Base-by-base conservation (phyloP, 1,284 basidiomycete species). In the Sporisorium scitamineum region DNA sequence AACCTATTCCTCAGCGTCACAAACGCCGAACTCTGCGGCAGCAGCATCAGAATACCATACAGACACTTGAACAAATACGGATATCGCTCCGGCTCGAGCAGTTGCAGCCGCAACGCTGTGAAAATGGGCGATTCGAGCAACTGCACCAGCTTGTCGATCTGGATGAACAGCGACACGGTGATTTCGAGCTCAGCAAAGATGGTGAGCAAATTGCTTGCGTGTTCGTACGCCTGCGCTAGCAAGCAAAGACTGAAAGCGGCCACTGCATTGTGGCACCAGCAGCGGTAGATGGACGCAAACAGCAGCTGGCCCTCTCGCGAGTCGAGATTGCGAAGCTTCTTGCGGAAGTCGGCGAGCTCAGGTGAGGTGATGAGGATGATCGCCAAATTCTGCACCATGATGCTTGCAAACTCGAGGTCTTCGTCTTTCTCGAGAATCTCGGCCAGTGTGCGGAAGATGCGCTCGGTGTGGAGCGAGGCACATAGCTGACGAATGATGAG, bases 211-310 rank as follows among this genome's bases (percentile, higher is more conserved):
- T 96, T 97, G 42, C 94, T 97, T 1, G 97, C 97, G 86, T 99
- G 97, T 85, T 99, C 97, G 82, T 99, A 99, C 5, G 96, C 95
- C 86, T 99, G 97, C 0, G 96, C 95, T 13, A 99, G 88, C 22
- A 99, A 89, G 86, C 97, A 99, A 4, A 99, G 89, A 1, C 94
- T 94, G 83, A 99, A 97, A 0, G 95, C 94, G 0, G 97, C 93
- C 26, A 99, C 95, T 0, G 97, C 93, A 83, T 98, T 98, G 84
- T 99, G 97, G 85, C 95, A 98, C 96, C 97, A 99, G 42, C 94
- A 97, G 39, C 94, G 90, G 84, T 99, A 99, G 20, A 99, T 87
- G 0, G 92, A 93, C 1, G 92, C 93, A 84, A 99, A 99, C 26
- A 99, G 87, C 8, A 91, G 91, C 87, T 97, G 94, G 0, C 95